Base-by-base conservation (phyloP, 305 asterid species). In the Stenogyne calaminthoides region DNA sequence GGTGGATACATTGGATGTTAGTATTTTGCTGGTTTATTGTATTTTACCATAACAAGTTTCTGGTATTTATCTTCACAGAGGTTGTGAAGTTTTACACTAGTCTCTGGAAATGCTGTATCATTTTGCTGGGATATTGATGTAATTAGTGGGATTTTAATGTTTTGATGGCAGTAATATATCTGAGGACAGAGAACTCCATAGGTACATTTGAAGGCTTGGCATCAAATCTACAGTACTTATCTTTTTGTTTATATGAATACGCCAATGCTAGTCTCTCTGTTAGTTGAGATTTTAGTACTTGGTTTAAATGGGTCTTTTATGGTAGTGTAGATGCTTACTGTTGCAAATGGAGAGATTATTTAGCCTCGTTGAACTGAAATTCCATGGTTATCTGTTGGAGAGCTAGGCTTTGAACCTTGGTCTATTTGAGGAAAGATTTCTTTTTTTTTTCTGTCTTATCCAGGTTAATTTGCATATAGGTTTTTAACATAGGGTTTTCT, bases 101-200 rank as follows among this genome's bases (percentile, higher is more conserved):
- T 37, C 77, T 70, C n/a, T 71, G 57, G 39, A 62, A 47, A 57
- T 77, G n/a, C 18, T 44, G 60, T 58, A 16, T 27, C 34, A 34
- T 66, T 25, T 59, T 55, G 56, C 62, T 64, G 55, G 42, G 44
- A 51, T 42, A 18, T 27, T 42, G 46, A n/a, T 64, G 65, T 20
- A 46, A 70, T 69, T 56, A 47, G 67, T 27, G 58, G 71, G 74
- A 74, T 72, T 54, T 44, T 67, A 37, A 39, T 37, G 46, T 72
- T 77, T 14, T 64, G 61, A 72, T 72, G 65, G 66, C 20, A 19
- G 52, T 46, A 71, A 67, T 34, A 65, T 29, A 19, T 47, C 9
- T 47, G 60, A 42, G 58, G 66, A 58, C 40, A 59, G 58, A 25
- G 22, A 34, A 42, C 42, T 54, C 55, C 14, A 59, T 75, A 66